Percentiles rank a stretch among this genome's conserved stretches.
Conservation (phyloP, 768 basidiomycete genomes). For the Macrolepiota fuliginosa region DNA sequence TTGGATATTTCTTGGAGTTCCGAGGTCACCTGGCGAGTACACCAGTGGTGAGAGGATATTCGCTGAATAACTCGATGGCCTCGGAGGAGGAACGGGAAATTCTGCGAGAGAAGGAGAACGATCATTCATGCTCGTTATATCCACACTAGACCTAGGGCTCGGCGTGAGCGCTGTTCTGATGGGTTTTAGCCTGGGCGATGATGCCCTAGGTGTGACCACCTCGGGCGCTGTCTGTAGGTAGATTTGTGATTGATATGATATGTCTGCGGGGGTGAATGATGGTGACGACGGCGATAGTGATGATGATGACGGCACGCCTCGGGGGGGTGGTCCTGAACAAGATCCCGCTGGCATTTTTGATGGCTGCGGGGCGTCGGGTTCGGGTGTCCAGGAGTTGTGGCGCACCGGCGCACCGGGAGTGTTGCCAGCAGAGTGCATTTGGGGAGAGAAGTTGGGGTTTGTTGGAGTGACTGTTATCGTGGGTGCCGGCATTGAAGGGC, state of each 20-base stretch:
- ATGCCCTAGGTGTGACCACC: background rate
- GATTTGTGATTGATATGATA: background rate
- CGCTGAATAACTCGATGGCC: background rate
- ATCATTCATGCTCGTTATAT: background rate
- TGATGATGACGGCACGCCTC: too few relatives aligned
- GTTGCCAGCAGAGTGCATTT: too few relatives aligned
- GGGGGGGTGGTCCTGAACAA: too few relatives aligned
- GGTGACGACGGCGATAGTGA: background rate
- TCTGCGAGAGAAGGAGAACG: constrained; percentile 2
- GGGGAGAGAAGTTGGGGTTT: too few relatives aligned
- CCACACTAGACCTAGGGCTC: background rate
- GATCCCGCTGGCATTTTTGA: too few relatives aligned
- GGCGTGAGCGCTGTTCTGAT: background rate
- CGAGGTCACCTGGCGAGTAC: background rate
- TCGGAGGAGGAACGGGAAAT: constrained; percentile 3
- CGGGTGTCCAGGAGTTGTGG: too few relatives aligned
- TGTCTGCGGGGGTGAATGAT: background rate
- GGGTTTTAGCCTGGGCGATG: background rate
- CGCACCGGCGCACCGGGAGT: too few relatives aligned
- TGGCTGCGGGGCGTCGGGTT: too few relatives aligned
- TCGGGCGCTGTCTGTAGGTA: background rate
- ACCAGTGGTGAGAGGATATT: background rate
- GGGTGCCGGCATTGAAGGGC: too few relatives aligned
- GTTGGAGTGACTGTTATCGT: too few relatives aligned
- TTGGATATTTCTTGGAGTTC: background rate